These are phyloP conservation scores for Teunomyces pallodes DNA, from an alignment of 805 yeast species.

Conservation along the genomic window DNA sequence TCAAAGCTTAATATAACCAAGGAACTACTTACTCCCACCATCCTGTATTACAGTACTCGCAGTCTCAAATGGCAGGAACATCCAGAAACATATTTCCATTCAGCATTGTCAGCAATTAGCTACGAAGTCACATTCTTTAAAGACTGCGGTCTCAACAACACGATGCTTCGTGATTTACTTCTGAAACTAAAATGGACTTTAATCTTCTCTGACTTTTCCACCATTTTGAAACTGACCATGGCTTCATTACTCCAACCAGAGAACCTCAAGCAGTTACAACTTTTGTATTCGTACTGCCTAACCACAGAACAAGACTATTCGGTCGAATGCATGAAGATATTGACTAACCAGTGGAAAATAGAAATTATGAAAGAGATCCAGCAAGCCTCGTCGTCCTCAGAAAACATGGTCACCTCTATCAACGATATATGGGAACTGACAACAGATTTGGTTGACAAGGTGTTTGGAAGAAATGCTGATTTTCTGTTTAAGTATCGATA, in stretches of 20 bases:
- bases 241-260: constrained; percentile 15
- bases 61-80: constrained; percentile 16
- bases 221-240: constrained; percentile 17
- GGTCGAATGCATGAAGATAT: not conserved
- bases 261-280: not conserved
- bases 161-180: constrained; percentile 18
- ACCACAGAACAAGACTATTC: constrained; percentile 1
- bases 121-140: constrained; percentile 11
- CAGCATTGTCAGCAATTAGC: constrained; percentile 7
- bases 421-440: constrained; percentile 7
- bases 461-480: constrained; percentile 15
- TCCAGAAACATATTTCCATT: constrained; percentile 9
- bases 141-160: constrained; percentile 8
- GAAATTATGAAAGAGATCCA: not conserved
- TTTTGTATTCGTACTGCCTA: constrained; percentile 2
- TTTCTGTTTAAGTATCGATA: constrained; percentile 28
- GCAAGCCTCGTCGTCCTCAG: constrained; percentile 5
- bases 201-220: constrained; percentile 25
- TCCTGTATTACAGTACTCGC: constrained; percentile 14
- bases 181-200: constrained; percentile 28
- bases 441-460: not conserved
- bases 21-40: constrained; percentile 10
- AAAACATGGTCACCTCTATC: not conserved
- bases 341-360: not conserved
- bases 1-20: constrained; percentile 11